A percentile compares a stretch with the other conserved stretches of the same genome.
phyloP scores from a whole-genome alignment of 2,329 filamentous ascomycete species.

The Xylogone sp. region DNA sequence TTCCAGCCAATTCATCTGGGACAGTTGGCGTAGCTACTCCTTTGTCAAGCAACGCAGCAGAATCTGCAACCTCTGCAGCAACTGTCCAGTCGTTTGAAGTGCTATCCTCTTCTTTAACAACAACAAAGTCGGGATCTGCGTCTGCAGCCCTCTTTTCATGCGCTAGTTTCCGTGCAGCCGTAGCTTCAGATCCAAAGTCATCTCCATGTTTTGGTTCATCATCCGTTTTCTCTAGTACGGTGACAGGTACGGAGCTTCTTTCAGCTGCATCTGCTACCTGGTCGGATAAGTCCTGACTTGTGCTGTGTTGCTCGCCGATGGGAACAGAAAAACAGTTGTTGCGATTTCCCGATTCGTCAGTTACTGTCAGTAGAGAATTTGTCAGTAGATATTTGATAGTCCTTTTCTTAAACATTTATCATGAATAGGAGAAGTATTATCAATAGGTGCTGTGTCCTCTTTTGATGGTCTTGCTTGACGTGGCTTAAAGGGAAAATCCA shows the following conservation, averaged over 20 bases:
- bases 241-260: slow-evolving; percentile 13
- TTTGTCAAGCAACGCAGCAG: slow-evolving; percentile 21
- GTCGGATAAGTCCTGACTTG: background rate
- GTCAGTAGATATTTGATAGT: background rate
- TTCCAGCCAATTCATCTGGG: slow-evolving; percentile 29
- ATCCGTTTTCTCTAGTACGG: slow-evolving; percentile 33
- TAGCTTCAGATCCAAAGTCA: slow-evolving; percentile 30
- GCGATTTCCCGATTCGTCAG: slow-evolving; percentile 47
- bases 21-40: slow-evolving; percentile 28
- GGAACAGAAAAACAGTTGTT: slow-evolving; percentile 46
- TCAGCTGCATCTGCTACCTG: background rate
- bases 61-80: slow-evolving; percentile 24
- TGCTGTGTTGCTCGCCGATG: background rate
- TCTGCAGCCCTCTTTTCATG: slow-evolving; percentile 28
- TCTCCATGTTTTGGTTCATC: slow-evolving; percentile 29
- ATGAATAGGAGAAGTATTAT: background rate
- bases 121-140: slow-evolving; percentile 29
- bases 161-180: slow-evolving; percentile 29
- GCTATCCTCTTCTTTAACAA: slow-evolving; percentile 19
- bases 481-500: slow-evolving; percentile 14
- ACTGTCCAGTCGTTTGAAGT: slow-evolving; percentile 19
- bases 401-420: background rate
- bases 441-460: background rate
- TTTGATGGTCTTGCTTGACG: background rate
- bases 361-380: slow-evolving; percentile 30